These are phyloP conservation scores for Rosellinia necatrix DNA, from an alignment of 2,329 filamentous ascomycete genomes.

Conservation along the genomic window DNA sequence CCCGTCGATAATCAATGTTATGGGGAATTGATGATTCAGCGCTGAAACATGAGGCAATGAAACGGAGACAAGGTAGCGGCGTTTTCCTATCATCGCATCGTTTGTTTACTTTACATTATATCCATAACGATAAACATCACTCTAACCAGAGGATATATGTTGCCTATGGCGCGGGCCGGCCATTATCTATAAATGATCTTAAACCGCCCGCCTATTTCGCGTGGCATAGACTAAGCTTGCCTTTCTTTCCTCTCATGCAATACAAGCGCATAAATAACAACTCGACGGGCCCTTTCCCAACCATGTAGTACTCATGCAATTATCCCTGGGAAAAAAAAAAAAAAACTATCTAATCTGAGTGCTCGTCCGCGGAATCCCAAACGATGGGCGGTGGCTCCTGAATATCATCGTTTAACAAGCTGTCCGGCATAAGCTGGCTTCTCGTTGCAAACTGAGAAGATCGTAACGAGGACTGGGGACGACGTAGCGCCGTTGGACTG, in stretches of 20 bases:
- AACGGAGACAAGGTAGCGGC: background rate
- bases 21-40: background rate
- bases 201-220: background rate
- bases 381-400: conserved; percentile 47
- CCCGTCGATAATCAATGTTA: too few relatives aligned
- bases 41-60: background rate
- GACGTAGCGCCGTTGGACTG: conserved; percentile 29
- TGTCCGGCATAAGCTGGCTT: conserved; percentile 59
- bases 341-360: conserved; percentile 33
- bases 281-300: background rate
- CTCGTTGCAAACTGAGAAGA: conserved; percentile 56
- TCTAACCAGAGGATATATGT: background rate
- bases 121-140: background rate
- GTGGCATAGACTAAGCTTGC: background rate
- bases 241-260: background rate
- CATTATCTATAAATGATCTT: background rate
- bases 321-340: background rate
- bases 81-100: background rate
- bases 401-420: conserved; percentile 47
- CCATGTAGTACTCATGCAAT: background rate
- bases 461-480: conserved; percentile 34
- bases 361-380: conserved; percentile 50
- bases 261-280: background rate
- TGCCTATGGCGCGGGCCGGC: background rate
- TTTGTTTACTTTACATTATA: background rate